phyloP scores from a whole-genome alignment of 139 green algal species.

The Micromonas commoda region DNA sequence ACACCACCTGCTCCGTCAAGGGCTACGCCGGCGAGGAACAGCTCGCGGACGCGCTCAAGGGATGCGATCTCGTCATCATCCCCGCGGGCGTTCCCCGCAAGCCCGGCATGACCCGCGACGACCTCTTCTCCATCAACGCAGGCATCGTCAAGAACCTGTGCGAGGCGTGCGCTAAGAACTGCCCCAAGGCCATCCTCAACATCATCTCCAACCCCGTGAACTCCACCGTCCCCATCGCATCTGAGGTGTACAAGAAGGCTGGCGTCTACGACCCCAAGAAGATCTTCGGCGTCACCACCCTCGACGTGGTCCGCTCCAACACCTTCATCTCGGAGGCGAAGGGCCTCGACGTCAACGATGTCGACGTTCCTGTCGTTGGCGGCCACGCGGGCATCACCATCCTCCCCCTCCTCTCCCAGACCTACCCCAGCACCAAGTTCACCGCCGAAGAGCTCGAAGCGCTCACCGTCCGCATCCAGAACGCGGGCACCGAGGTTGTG shows the following conservation, averaged over 20 bases:
- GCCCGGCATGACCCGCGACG: conserved; percentile 97
- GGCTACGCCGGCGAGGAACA: conserved; percentile 64
- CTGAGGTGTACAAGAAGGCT: conserved; percentile 68
- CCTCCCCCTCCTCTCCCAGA: conserved; percentile 91
- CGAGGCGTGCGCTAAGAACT: conserved; percentile 78
- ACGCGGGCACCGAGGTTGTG: conserved; percentile 97
- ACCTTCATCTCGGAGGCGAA: conserved; percentile 90
- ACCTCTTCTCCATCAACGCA: conserved; percentile 98
- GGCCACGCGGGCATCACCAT: conserved; percentile 97
- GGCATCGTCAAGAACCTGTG: conserved; percentile 86
- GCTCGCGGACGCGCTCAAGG: conserved; percentile 61
- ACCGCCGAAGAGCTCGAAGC: conserved; percentile 66
- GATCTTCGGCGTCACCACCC: conserved; percentile 90
- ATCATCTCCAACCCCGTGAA: conserved; percentile 95
- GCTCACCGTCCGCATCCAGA: conserved; percentile 84
- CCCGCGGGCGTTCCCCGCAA: conserved; percentile 94
- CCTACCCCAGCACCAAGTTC: conserved; percentile 46
- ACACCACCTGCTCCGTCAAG: conserved; percentile 61
- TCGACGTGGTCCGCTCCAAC: conserved; percentile 88
- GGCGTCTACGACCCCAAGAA: conserved; percentile 80
- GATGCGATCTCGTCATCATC: conserved; percentile 85
- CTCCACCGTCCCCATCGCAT: conserved; percentile 83
- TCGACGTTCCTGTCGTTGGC: conserved; percentile 90
- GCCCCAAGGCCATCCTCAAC: conserved; percentile 47
- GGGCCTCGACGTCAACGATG: conserved; percentile 46